Evolutionary conservation across 352 stramenopile species (phyloP), one percentile per base, ranked within the genome.

Genomic region (Pythium apleroticum): DNA sequence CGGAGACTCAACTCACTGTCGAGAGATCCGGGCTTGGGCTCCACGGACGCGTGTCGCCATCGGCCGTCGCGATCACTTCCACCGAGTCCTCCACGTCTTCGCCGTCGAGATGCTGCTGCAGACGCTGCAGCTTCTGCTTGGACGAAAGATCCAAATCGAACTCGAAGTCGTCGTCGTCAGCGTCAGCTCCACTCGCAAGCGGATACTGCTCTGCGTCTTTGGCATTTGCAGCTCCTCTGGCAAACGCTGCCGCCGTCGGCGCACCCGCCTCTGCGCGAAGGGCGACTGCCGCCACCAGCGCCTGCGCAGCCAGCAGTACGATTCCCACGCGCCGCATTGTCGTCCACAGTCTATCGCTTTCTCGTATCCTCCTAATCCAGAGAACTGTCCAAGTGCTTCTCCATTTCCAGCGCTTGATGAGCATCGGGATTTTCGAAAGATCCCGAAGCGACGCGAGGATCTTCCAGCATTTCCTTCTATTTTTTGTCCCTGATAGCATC

Each of bases 61-160:
- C 45, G 1, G 19, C 22, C 3, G 35, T 46, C 30, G 39, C 19
- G 2, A 52, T 39, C n/a, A 56, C 57, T 30, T 57, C 52, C 5
- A 60, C 55, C 12, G 25, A 10, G 7, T 60, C 49, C 7, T 61
- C 46, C 20, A 17, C 35, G 22, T 63, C 52, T 22, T 57, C 53
- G 17, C 46, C n/a, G 28, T 63, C 31, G 7, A 52, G 52, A 24
- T 14, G 28, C 52, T 60, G 22, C 11, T 63, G 49, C 7, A 60
- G 27, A 1, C 39, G 55, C 27, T 68, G 52, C 25, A 67, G 62
- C 45, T 60, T 69, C 7, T 49, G 24, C 52, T 66, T 70, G 50
- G 67, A 70, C 20, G 54, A 55, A 4, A 74, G 7, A 59, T 74
- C 67, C 57, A 74, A 39, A 49, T 74, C 67, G 25, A 69, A 58